Percentiles rank a stretch among this genome's conserved stretches.
phyloP scores from a whole-genome alignment of 805 yeast genomes.

The Lipomyces mesembrius region DNA sequence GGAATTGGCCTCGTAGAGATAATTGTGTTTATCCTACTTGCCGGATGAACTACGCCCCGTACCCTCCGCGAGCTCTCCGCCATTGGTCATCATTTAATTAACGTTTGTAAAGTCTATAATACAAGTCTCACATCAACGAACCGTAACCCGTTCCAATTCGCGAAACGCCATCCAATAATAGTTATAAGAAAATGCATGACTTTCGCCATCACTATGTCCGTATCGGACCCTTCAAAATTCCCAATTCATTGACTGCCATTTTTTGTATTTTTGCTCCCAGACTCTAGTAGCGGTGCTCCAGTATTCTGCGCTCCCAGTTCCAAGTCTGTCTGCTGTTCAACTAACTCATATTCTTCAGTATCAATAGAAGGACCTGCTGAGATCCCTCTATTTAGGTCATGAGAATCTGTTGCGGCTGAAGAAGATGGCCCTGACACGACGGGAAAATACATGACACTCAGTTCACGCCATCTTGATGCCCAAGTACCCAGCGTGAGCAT shows the following conservation, averaged over 20 bases:
- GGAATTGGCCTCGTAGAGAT: no score
- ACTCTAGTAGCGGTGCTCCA: neutral
- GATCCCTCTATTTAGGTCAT: neutral
- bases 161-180: neutral
- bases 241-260: neutral
- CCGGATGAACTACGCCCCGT: no score
- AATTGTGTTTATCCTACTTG: no score
- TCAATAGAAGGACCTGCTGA: neutral
- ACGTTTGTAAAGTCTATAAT: neutral
- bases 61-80: no score
- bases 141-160: neutral
- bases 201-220: neutral
- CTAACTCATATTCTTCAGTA: slow-evolving; percentile 23
- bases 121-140: neutral
- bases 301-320: slow-evolving; percentile 9
- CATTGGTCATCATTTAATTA: no score
- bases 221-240: no score
- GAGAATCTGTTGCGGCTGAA: neutral
- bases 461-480: slow-evolving; percentile 88
- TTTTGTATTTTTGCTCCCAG: neutral
- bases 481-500: slow-evolving; percentile 85
- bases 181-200: neutral
- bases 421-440: neutral
- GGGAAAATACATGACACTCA: slow-evolving; percentile 79
- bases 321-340: slow-evolving; percentile 20